Evolutionary conservation across 768 basidiomycete genomes (phyloP).

Genomic region (Leccinum uliginosum): DNA sequence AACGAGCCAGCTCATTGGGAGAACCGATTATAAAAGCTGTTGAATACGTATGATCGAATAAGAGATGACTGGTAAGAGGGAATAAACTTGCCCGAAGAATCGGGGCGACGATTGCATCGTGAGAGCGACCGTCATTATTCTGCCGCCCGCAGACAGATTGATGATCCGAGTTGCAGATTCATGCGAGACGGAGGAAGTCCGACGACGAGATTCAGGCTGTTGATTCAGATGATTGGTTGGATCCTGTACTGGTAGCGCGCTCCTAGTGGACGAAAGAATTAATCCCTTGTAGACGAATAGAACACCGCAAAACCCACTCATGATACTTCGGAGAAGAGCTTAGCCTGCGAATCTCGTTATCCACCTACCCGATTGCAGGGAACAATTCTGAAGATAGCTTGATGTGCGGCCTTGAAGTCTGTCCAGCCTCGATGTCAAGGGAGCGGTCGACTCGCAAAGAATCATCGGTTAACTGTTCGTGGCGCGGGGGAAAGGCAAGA

Average conservation of each 20-base stretch:
- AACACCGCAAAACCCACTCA: constrained; percentile 4
- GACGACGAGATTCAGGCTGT: not conserved
- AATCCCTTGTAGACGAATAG: not conserved
- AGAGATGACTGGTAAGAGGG: constrained; percentile 16
- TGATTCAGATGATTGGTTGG: not conserved
- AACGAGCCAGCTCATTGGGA: not conserved
- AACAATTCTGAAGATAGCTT: not conserved
- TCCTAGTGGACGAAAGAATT: not conserved
- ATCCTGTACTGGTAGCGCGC: not conserved
- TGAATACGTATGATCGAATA: not conserved
- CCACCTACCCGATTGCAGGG: not conserved
- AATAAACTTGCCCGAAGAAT: constrained; percentile 9
- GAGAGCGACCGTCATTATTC: not conserved
- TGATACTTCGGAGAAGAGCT: not conserved
- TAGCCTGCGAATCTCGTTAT: not conserved
- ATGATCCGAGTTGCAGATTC: not conserved
- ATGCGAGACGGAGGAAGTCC: not conserved
- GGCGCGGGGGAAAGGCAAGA: not conserved
- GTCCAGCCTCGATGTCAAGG: not conserved
- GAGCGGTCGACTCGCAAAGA: not conserved
- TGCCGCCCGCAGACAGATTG: not conserved
- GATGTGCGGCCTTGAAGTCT: not conserved
- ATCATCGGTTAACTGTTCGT: not conserved
- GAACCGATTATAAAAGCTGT: not conserved
- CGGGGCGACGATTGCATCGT: not conserved